A percentile compares a stretch with the other conserved stretches of the same genome.
phyloP scores from a whole-genome alignment of 1,284 basidiomycete genomes.

The Puccinia horiana region DNA sequence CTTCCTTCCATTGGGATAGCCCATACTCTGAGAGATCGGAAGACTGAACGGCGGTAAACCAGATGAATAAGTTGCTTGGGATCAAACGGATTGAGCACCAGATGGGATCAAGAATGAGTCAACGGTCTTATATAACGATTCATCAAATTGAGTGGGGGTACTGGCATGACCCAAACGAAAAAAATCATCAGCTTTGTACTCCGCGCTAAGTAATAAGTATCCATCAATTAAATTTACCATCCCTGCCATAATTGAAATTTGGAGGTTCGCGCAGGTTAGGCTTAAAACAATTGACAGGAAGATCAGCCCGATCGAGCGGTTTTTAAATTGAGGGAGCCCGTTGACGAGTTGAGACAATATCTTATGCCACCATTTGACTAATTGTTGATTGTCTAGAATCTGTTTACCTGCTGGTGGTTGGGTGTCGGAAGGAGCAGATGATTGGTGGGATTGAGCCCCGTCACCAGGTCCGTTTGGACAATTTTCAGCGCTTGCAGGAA shows the following conservation, averaged over 20 bases:
- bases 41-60: slow-evolving; percentile 78
- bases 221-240: slow-evolving; percentile 5
- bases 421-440: neutral
- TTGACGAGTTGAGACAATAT: slow-evolving; percentile 10
- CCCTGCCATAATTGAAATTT: slow-evolving; percentile 6
- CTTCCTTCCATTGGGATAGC: slow-evolving; percentile 59
- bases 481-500: slow-evolving; percentile 41
- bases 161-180: slow-evolving; percentile 65
- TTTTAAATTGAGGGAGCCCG: slow-evolving; percentile 59
- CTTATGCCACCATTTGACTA: slow-evolving; percentile 47
- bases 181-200: neutral
- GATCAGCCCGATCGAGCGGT: slow-evolving; percentile 59
- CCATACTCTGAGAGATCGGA: slow-evolving; percentile 68
- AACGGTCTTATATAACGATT: slow-evolving; percentile 91
- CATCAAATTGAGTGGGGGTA: slow-evolving; percentile 85
- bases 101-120: slow-evolving; percentile 93
- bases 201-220: neutral
- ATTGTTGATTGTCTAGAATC: slow-evolving; percentile 43
- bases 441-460: slow-evolving; percentile 37
- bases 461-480: neutral
- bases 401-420: slow-evolving; percentile 17
- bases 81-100: slow-evolving; percentile 87
- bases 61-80: slow-evolving; percentile 88
- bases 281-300: slow-evolving; percentile 51
- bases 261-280: slow-evolving; percentile 53